A percentile compares a stretch with the other conserved stretches of the same genome.
Evolutionary conservation across 1,139 yeast species (phyloP).

Genomic region (Martiniozyma asiatica): DNA sequence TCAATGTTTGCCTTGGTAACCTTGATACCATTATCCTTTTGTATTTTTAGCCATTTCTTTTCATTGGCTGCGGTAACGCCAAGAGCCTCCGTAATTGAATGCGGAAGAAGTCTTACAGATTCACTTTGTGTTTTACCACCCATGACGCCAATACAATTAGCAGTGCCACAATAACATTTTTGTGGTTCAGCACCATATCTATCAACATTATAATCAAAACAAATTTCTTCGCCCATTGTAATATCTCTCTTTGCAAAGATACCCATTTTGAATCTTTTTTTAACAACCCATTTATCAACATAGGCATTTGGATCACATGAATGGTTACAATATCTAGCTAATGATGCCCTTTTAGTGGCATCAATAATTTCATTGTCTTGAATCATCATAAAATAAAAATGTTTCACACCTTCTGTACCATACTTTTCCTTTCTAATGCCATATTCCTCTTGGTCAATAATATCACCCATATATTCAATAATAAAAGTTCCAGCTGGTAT

Average conservation of each 20-base stretch:
- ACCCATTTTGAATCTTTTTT: constrained; percentile 85
- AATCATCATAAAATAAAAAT: constrained; percentile 95
- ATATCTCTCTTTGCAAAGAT: constrained; percentile 76
- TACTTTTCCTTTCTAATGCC: constrained; percentile 63
- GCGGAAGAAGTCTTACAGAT: constrained; percentile 74
- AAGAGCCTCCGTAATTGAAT: constrained; percentile 71
- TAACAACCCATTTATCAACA: constrained; percentile 96
- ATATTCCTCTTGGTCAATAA: constrained; percentile 66
- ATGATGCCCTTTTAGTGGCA: constrained; percentile 79
- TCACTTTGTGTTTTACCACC: constrained; percentile 97
- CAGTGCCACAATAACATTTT: constrained; percentile 88
- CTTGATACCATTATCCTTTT: constrained; percentile 34
- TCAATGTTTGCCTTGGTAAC: constrained; percentile 45
- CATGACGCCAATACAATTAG: constrained; percentile 82
- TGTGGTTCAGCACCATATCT: constrained; percentile 92
- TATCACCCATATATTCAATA: constrained; percentile 91
- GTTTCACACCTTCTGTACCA: constrained; percentile 60
- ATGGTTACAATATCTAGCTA: constrained; percentile 89
- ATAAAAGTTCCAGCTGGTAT: constrained; percentile 59
- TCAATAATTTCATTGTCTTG: constrained; percentile 89
- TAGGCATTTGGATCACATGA: constrained; percentile 90
- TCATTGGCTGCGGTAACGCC: constrained; percentile 62
- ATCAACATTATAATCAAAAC: constrained; percentile 94
- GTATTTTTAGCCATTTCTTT: constrained; percentile 52
- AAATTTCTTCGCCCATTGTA: constrained; percentile 74